Conservation (phyloP, 495 filamentous ascomycete genomes). For the Xylaria acuta region DNA sequence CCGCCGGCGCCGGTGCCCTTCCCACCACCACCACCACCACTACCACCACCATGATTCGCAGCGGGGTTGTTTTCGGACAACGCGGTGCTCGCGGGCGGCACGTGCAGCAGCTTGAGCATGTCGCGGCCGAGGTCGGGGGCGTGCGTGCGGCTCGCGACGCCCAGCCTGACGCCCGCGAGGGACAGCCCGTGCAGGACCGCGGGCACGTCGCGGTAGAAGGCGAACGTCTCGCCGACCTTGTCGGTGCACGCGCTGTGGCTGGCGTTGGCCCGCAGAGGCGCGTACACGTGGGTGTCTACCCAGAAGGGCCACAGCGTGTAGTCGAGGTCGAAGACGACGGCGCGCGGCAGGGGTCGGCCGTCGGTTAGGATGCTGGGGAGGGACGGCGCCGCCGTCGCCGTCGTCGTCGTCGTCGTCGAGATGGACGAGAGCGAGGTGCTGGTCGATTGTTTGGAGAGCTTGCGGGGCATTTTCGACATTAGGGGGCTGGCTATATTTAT, state of each 20-base stretch:
- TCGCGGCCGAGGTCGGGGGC: conserved; percentile 81
- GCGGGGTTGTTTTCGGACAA: conserved; percentile 17
- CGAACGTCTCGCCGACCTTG: conserved; percentile 75
- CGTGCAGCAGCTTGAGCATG: conserved; percentile 75
- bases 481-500: background rate
- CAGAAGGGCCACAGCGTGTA: conserved; percentile 99
- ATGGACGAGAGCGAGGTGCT: conserved; percentile 21
- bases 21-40: no score
- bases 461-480: conserved; percentile 23
- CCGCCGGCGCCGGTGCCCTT: background rate
- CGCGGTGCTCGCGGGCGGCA: conserved; percentile 55
- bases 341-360: conserved; percentile 78
- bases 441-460: conserved; percentile 40
- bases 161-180: conserved; percentile 64
- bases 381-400: background rate
- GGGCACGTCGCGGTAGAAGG: conserved; percentile 82
- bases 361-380: conserved; percentile 62
- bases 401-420: background rate
- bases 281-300: conserved; percentile 89
- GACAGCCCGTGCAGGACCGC: conserved; percentile 69
- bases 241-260: conserved; percentile 58
- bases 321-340: conserved; percentile 93
- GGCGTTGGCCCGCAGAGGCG: conserved; percentile 71
- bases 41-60: no score
- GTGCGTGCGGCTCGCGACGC: conserved; percentile 80